Percentiles rank a stretch among this genome's conserved stretches.
Conservation (phyloP, 228 moss, liverwort and hornwort species). For the Sphagnum magellanicum region DNA sequence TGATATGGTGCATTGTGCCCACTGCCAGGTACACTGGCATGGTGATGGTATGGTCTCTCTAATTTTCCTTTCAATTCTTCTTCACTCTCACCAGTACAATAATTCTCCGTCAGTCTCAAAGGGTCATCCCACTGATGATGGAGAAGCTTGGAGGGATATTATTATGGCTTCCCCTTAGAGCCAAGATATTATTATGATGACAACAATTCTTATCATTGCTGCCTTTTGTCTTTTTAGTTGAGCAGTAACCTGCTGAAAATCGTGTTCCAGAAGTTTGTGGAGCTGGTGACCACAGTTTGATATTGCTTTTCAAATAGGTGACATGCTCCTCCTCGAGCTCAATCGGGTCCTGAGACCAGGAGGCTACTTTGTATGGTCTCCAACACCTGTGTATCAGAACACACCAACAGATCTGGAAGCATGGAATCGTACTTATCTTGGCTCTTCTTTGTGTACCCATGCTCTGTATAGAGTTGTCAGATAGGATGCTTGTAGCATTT, state of each 20-base stretch:
- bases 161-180: neutral
- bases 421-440: no score
- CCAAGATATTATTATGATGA: neutral
- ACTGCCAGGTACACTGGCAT: slow-evolving; percentile 85
- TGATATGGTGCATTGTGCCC: slow-evolving; percentile 84
- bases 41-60: slow-evolving; percentile 41
- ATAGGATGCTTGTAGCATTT: neutral
- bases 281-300: no score
- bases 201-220: neutral
- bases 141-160: neutral
- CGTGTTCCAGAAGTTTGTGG: no score
- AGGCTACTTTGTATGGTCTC: slow-evolving; percentile 93
- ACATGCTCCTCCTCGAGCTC: slow-evolving; percentile 80
- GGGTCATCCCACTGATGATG: no score
- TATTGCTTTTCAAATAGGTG: slow-evolving; percentile 25
- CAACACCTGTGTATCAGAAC: slow-evolving; percentile 80
- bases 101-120: neutral
- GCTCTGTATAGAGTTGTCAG: no score
- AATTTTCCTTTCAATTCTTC: neutral
- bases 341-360: slow-evolving; percentile 87
- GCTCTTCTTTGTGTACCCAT: no score
- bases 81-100: neutral
- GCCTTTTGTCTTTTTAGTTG: neutral
- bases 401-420: slow-evolving; percentile 41
- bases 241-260: no score